Conservation (phyloP, 2,329 filamentous ascomycete genomes). For the Penicillium sp. region DNA sequence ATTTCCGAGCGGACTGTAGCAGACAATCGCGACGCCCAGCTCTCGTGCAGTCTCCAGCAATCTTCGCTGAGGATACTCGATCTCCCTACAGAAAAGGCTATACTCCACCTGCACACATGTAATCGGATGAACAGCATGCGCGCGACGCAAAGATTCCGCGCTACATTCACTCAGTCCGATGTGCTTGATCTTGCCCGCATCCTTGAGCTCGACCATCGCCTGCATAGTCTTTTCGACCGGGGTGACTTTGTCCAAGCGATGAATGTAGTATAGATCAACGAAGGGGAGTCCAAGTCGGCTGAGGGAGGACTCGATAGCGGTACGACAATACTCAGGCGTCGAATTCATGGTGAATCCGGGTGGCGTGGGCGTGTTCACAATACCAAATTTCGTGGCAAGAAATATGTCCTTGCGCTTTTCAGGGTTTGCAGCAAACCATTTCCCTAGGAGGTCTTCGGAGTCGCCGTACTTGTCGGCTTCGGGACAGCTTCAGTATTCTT, state of each 20-base stretch:
- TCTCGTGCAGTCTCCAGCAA: slow-evolving; percentile 31
- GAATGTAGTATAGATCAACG: slow-evolving; percentile 53
- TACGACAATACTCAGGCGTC: slow-evolving; percentile 44
- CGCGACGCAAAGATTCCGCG: slow-evolving; percentile 52
- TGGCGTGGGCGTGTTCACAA: slow-evolving; percentile 16
- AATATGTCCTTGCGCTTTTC: slow-evolving; percentile 52
- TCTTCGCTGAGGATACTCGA: slow-evolving; percentile 40
- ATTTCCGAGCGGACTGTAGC: slow-evolving; percentile 45
- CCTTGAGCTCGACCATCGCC: slow-evolving; percentile 47
- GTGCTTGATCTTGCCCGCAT: slow-evolving; percentile 56
- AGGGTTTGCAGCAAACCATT: slow-evolving; percentile 48
- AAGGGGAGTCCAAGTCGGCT: slow-evolving; percentile 41
- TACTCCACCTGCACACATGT: slow-evolving; percentile 58
- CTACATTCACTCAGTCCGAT: slow-evolving; percentile 55
- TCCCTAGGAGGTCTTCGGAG: slow-evolving; percentile 50
- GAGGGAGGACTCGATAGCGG: slow-evolving; percentile 45
- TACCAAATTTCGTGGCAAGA: slow-evolving; percentile 55
- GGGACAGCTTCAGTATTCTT: not conserved
- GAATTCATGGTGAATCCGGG: slow-evolving; percentile 30
- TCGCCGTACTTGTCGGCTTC: slow-evolving; percentile 45
- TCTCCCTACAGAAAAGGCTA: slow-evolving; percentile 51
- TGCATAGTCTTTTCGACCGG: slow-evolving; percentile 44
- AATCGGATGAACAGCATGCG: slow-evolving; percentile 51
- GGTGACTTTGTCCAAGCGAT: slow-evolving; percentile 43
- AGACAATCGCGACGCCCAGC: slow-evolving; percentile 42